These are phyloP conservation scores for Neonothopanus nambi DNA, from an alignment of 1,284 basidiomycete species.

Conservation along the genomic window DNA sequence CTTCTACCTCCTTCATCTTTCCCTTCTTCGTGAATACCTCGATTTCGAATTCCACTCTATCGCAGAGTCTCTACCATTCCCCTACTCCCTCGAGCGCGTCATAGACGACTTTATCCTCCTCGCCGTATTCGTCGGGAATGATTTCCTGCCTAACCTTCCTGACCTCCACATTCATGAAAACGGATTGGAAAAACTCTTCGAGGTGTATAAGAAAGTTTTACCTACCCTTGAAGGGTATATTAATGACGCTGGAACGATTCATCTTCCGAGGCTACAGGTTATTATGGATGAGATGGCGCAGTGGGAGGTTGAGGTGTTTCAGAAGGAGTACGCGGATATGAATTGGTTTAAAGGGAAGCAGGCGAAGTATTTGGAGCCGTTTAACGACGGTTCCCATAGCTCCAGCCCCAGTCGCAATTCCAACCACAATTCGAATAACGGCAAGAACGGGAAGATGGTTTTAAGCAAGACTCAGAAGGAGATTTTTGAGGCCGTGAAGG, in stretches of 20 bases:
- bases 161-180: slow-evolving; percentile 94
- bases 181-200: slow-evolving; percentile 90
- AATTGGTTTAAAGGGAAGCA: slow-evolving; percentile 94
- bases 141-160: slow-evolving; percentile 95
- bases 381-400: no score
- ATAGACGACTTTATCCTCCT: slow-evolving; percentile 98
- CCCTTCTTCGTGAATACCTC: slow-evolving; percentile 94
- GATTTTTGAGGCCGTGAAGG: slow-evolving; percentile 76
- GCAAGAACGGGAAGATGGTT: slow-evolving; percentile 47
- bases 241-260: slow-evolving; percentile 88
- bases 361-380: slow-evolving; percentile 65
- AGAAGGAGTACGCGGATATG: slow-evolving; percentile 86
- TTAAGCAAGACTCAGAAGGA: slow-evolving; percentile 73
- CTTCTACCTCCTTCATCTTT: slow-evolving; percentile 95
- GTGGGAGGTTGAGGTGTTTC: slow-evolving; percentile 89
- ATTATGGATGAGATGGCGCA: slow-evolving; percentile 86
- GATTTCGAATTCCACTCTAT: slow-evolving; percentile 90
- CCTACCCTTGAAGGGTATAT: slow-evolving; percentile 90
- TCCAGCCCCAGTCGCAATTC: no score
- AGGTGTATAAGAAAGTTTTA: slow-evolving; percentile 91
- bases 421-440: slow-evolving; percentile 57
- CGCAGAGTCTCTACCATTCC: slow-evolving; percentile 58
- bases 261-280: slow-evolving; percentile 79
- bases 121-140: slow-evolving; percentile 96
- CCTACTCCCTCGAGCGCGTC: slow-evolving; percentile 86